A percentile compares a stretch with the other conserved stretches of the same genome.
These are phyloP conservation scores for Persicaria maculosa DNA, from an alignment of 148 eudicot species.

Conservation along the genomic window DNA sequence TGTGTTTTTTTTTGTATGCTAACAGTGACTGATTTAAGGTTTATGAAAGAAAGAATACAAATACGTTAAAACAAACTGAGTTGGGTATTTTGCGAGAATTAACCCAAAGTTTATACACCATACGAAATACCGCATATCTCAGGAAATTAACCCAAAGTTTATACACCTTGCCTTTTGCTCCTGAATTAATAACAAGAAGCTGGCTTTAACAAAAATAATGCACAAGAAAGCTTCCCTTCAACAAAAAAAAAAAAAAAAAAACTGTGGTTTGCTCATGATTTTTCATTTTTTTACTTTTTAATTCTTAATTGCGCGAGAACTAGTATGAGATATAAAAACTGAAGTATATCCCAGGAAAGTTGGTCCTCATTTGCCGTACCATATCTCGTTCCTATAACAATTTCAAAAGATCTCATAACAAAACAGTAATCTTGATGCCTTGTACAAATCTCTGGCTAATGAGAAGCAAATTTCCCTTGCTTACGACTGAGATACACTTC, in stretches of 20 bases:
- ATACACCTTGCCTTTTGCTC: conserved; percentile 25
- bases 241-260: not conserved
- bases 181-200: conserved; percentile 25
- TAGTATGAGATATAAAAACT: not conserved
- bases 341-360: not conserved
- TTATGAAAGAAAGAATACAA: no score
- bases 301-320: not conserved
- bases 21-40: no score
- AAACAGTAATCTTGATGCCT: not conserved
- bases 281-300: not conserved
- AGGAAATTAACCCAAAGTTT: no score
- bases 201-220: not conserved
- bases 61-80: no score
- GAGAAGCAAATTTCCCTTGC: not conserved
- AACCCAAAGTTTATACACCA: no score
- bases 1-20: no score
- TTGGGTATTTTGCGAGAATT: no score
- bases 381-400: not conserved
- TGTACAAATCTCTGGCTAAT: not conserved
- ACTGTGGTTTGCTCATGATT: not conserved
- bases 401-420: not conserved
- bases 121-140: no score
- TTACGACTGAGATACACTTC: not conserved
- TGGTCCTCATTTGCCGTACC: not conserved
- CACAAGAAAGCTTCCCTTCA: not conserved